Percentiles rank a stretch among this genome's conserved stretches.
Conservation (phyloP, 139 green algal species). For the Zygnema cylindricum region DNA sequence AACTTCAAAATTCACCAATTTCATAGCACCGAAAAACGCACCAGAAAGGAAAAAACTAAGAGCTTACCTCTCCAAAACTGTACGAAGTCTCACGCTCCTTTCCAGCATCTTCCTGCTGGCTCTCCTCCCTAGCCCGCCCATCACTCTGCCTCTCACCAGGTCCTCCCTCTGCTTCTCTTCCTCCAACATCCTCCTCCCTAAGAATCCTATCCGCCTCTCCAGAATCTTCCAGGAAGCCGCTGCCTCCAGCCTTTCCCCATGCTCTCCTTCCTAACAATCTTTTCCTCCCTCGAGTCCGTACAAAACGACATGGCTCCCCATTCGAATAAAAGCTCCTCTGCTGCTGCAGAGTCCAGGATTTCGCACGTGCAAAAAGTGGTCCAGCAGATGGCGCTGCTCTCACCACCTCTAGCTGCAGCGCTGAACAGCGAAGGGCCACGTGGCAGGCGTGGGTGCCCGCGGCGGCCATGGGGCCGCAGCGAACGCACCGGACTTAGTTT, state of each 20-base stretch:
- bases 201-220: background rate
- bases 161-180: background rate
- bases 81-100: too few species aligned
- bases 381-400: background rate
- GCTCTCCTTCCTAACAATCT: background rate
- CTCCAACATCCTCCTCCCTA: background rate
- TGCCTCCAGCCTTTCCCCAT: background rate
- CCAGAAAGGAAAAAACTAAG: too few species aligned
- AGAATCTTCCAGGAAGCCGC: background rate
- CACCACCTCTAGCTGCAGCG: background rate
- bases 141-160: slow-evolving; percentile 3
- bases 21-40: too few species aligned
- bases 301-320: background rate
- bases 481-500: background rate
- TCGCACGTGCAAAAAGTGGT: background rate
- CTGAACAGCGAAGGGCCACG: background rate
- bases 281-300: background rate
- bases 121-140: background rate
- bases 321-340: background rate
- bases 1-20: too few species aligned
- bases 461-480: background rate
- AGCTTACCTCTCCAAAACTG: too few species aligned
- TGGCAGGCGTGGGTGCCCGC: background rate
- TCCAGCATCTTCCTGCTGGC: too few species aligned
- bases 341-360: background rate